Conservation (phyloP, 1,284 basidiomycete genomes). For the Pseudozyma flocculosa region DNA sequence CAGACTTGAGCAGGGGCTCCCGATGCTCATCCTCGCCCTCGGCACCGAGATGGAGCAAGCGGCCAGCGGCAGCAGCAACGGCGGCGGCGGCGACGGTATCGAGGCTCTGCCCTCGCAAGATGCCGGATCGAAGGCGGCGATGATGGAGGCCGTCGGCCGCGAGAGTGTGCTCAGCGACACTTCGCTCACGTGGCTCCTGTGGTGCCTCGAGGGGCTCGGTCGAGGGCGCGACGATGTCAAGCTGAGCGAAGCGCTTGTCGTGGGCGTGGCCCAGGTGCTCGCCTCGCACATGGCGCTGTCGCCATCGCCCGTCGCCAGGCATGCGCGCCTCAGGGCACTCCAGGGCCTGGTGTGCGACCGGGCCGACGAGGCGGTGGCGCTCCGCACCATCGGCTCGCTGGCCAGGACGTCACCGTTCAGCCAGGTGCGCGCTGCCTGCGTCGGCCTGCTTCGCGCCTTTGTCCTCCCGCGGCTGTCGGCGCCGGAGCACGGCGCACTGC, state of each 20-base stretch:
- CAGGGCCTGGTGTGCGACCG: conserved; percentile 11
- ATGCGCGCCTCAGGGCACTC: conserved; percentile 32
- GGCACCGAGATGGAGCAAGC: conserved; percentile 5
- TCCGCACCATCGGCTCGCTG: conserved; percentile 1
- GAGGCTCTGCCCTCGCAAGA: too few species aligned
- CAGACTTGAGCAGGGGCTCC: not conserved
- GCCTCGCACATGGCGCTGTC: conserved; percentile 42
- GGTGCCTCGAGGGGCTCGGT: conserved; percentile 7
- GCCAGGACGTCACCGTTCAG: too few species aligned
- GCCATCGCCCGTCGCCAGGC: conserved; percentile 22
- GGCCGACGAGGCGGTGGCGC: conserved; percentile 6
- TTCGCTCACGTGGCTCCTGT: conserved; percentile 11
- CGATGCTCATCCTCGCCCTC: conserved; percentile 6
- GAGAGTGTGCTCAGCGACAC: conserved; percentile 7
- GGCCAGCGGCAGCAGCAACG: not conserved
- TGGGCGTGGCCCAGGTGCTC: conserved; percentile 29
- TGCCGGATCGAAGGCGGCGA: too few species aligned
- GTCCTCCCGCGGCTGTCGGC: too few species aligned
- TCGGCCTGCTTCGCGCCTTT: too few species aligned
- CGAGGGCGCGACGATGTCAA: conserved; percentile 13
- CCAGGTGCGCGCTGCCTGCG: too few species aligned
- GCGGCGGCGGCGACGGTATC: not conserved
- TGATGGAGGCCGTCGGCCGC: too few species aligned
- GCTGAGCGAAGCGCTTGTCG: conserved; percentile 10
- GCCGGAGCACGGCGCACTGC: too few species aligned